A percentile compares a stretch with the other conserved stretches of the same genome.
Evolutionary conservation across 106 monocot species (phyloP).

Genomic region (Alisma plantagoaquatica): DNA sequence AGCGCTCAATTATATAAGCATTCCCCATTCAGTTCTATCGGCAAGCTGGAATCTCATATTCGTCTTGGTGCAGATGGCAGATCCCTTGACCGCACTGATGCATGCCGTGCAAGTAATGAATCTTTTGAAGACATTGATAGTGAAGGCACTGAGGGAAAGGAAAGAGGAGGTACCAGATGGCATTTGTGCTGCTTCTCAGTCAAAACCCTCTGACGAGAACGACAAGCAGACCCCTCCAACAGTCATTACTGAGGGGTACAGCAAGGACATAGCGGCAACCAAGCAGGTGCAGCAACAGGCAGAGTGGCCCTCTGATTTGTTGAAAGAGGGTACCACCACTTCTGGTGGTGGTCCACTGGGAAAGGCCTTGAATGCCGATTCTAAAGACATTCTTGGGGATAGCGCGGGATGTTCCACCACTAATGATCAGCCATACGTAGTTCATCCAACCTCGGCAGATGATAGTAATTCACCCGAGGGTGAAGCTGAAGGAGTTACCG

Average conservation of each 20-base stretch:
- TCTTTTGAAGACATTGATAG: slow-evolving; percentile 71
- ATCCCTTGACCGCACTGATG: slow-evolving; percentile 93
- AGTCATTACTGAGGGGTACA: slow-evolving; percentile 14
- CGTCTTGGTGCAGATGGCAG: slow-evolving; percentile 68
- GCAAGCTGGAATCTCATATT: no score
- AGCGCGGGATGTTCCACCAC: neutral
- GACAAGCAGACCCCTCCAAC: slow-evolving; percentile 25
- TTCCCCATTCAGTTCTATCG: no score
- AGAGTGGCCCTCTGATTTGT: neutral
- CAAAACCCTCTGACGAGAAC: slow-evolving; percentile 41
- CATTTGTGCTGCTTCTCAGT: slow-evolving; percentile 4
- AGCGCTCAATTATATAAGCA: no score
- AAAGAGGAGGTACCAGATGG: slow-evolving; percentile 20
- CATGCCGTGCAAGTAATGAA: slow-evolving; percentile 97
- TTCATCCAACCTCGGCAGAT: neutral
- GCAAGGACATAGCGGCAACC: no score
- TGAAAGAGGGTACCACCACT: neutral
- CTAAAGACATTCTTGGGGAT: no score
- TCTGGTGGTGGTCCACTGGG: neutral
- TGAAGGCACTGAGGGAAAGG: slow-evolving; percentile 54
- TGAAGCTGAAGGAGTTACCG: no score
- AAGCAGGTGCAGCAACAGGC: neutral
- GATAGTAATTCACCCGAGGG: no score
- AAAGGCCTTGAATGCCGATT: neutral
- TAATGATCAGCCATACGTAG: neutral